Base-by-base conservation (phyloP, 805 yeast genomes). In the Barnettozyma wickerhamii region DNA sequence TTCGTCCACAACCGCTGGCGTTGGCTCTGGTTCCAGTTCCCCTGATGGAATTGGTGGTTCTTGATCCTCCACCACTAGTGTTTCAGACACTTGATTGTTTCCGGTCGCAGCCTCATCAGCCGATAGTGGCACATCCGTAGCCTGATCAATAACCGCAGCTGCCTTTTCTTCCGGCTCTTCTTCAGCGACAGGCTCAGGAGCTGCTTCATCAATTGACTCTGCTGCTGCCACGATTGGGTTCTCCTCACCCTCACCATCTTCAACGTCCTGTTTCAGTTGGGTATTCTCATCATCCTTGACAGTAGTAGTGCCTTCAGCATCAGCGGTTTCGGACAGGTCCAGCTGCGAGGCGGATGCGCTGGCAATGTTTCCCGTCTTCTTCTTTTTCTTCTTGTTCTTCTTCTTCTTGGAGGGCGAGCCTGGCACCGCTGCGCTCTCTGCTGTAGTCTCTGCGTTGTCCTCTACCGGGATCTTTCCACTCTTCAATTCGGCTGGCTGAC, bases 371-470 rank as follows among this genome's bases (percentile, higher is more conserved):
- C 23, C 34, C 23, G 24, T 38, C 41, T 37, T 49, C 42, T 30
- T 47, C 37, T 37, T 51, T 49, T 38, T 47, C 30, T 28, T 33
- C 29, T 41, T 43, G 37, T 31, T 46, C 49, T 30, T 47, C 47
- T 41, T 26, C 36, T 34, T 42, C 30, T 37, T 30, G 17, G 36
- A 19, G 9, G 34, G n/a, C 15, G 35, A 17, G 20, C 10, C 21
- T n/a, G 28, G 20, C 19, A 14, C 27, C 21, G 27, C 35, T 10
- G 19, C 32, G 17, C 13, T 26, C 3, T 7, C 32, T 31, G 15
- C 27, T 4, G 28, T 15, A 18, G 21, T 20, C 15, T 19, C 28
- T n/a, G 24, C 19, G 4, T 10, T 17, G 10, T 23, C 26, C 9
- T 23, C 26, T 23, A 12, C 26, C 26, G 26, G 26, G 26, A 9